Base-by-base conservation (phyloP, 148 eudicot genomes). In the Vaccinium vitisidaea region DNA sequence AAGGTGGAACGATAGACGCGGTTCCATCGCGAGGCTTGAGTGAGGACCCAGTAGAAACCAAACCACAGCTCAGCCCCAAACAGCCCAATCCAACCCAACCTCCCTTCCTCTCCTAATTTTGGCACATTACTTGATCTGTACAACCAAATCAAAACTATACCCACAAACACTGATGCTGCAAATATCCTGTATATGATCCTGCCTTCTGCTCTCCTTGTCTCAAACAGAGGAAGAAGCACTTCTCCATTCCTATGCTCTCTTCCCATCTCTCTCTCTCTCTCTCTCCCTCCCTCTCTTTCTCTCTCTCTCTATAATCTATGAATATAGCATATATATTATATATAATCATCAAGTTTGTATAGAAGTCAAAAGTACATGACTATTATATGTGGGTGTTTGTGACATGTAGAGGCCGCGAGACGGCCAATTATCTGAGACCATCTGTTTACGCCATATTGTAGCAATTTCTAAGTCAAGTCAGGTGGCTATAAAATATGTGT, bases 31-130 rank as follows among this genome's bases (percentile, higher is more conserved):
- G 80, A 56, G 36, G 92, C 73, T 52, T 94, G 98, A 80, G 94
- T 89, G 25, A 95, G 87, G 75, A 95, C 15, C 95, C 98, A 95
- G 79, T 93, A 95, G 77, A 95, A 75, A 77, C 88, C 86, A 53
- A 92, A 93, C 97, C 95, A 93, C 10, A 95, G 63, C 53, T 95
- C 98, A 14, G 95, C 93, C 39, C 61, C 55, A 76, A 93, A 84
- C 88, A 94, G 39, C 5, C 86, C 89, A n/a, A 90, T 75, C 94
- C 95, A 93, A 5, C 83, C 92, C 49, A 84, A 82, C 69, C 88
- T 81, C 10, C 88, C 89, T 10, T 53, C 87, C 76, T 74, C 85
- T 74, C 55, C 80, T 8, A 55, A 7, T 27, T 1, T 55, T 30
- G 89, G 89, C 15, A 85, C 48, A 12, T 84, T 75, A 61, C 79